Evolutionary conservation across 2,329 filamentous ascomycete genomes (phyloP), one percentile per base, ranked within the genome.

Genomic region (Mariannaea sp.): DNA sequence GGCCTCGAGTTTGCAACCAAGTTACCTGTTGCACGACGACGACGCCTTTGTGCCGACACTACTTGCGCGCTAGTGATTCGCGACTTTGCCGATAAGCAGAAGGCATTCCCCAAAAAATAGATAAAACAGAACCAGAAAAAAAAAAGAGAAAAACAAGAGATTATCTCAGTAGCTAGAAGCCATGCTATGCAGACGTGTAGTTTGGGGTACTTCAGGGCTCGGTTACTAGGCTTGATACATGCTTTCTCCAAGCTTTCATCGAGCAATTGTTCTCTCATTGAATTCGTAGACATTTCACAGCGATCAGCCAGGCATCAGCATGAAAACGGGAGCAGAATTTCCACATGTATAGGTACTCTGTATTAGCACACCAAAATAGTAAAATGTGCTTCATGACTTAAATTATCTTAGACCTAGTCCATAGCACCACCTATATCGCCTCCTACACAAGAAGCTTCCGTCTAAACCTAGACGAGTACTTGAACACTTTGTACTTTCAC

Each of bases 1-100:
- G 94, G 94, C 4, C 76, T 99, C 65, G 92, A 97, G 70, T 99
- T 99, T 74, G 90, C 90, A 22, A 80, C 81, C 16, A 88, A 93
- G 75, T 75, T 99, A 68, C 88, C 92, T 5, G 71, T 80, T 2
- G 78, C 85, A 67, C 82, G 92, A 64, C 81, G 90, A 68, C 92
- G 85, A 76, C 82, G 87, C 56, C 77, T 99, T 47, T 99, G 94
- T 73, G 80, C 89, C 60, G 93, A 99, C 69, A 82, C 92, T n/a
- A 83, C 80, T 57, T 99, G 94, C 73, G 83, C 89, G 5, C 77
- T 97, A 53, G 78, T 94, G 47, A 87, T 97, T 54, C 87, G 86
- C 71, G 91, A 99, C 63, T 99, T 81, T 66, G 78, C 80, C 19
- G 77, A 86, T 6, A 74, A 76, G 62, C 83, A 86, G 70, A 85